Base-by-base conservation (phyloP, 2,329 filamentous ascomycete species). In the Keithomyces neogunnii region DNA sequence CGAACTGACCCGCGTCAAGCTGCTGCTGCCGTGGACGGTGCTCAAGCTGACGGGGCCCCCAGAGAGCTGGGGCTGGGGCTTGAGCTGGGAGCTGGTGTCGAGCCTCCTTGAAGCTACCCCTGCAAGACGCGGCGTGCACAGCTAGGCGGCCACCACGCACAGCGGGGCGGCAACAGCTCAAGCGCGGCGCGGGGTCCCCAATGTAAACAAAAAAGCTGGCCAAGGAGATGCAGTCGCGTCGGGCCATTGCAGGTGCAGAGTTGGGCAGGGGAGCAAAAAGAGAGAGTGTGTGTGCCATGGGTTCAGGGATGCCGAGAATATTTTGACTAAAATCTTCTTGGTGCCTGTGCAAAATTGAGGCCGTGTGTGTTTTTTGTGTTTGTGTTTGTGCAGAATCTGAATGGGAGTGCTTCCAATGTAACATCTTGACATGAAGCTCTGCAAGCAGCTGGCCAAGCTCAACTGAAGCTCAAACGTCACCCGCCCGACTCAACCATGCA, bases 191-290 rank as follows among this genome's bases (percentile, higher is more conserved):
- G 56, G 53, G 51, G 55, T 45, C 43, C n/a, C 9, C 40, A 40
- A 55, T 54, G 57, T 60, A 58, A 60, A 60, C 57, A 60, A 55
- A 56, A 19, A 36, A 50, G 43, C 44, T 32, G 52, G 46, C 32
- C 31, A 46, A 31, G 36, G n/a, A 36, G 48, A 32, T 40, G 51
- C 47, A 44, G 26, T 46, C 47, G 48, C 49, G 55, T 51, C 30
- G n/a, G 19, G 47, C 28, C 7, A 39, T 19, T 10, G 38, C 35
- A 38, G 3, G 5, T 3, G 26, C 32, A 42, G 33, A 42, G 33
- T 30, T n/a, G 7, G 35, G 26, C 30, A 48, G 31, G 31, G 13
- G 29, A 39, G 3, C 4, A 40, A 30, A 13, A 38, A 40, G 26
- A 38, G 5, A 33, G 8, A 5, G 30, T 46, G 44, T 13, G 30